These are phyloP conservation scores for Cercospora sp. DNA, from an alignment of 2,329 filamentous ascomycete genomes.

Conservation along the genomic window DNA sequence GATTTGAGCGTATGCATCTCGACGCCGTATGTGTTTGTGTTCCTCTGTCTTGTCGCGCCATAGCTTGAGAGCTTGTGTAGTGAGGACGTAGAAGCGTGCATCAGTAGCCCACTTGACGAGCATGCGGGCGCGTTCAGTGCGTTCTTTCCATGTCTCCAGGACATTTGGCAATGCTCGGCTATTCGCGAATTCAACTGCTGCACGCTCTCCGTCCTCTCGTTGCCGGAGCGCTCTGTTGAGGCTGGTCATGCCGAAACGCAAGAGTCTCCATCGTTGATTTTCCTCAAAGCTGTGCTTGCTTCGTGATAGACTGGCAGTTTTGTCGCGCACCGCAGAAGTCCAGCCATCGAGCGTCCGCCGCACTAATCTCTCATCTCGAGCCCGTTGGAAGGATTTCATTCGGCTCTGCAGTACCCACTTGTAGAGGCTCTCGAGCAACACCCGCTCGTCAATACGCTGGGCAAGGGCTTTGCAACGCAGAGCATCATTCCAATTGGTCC, in stretches of 20 bases:
- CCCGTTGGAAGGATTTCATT: constrained; percentile 44
- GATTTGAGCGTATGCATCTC: constrained; percentile 58
- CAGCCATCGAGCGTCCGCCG: constrained; percentile 26
- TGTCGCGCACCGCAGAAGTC: constrained; percentile 18
- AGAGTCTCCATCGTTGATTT: constrained; percentile 32
- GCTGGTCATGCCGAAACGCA: constrained; percentile 34
- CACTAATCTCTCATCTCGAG: constrained; percentile 34
- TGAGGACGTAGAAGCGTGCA: constrained; percentile 58
- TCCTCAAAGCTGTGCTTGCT: constrained; percentile 31
- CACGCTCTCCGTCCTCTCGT: constrained; percentile 40
- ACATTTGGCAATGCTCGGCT: constrained; percentile 43
- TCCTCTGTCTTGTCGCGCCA: constrained; percentile 56
- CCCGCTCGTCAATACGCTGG: constrained; percentile 56
- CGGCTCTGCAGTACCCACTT: constrained; percentile 60
- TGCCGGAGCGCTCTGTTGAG: constrained; percentile 35
- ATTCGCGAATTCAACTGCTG: constrained; percentile 47
- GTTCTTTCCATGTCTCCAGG: constrained; percentile 41
- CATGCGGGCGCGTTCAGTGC: constrained; percentile 47
- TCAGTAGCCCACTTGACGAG: constrained; percentile 57
- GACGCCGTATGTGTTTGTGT: constrained; percentile 54
- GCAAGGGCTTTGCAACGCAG: constrained; percentile 57
- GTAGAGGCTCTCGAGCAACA: constrained; percentile 59
- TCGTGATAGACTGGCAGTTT: constrained; percentile 22
- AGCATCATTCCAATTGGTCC: constrained; percentile 63
- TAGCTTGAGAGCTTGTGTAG: constrained; percentile 50